These are phyloP conservation scores for Blastobotrys mokoenaii DNA, from an alignment of 805 yeast species.

Conservation along the genomic window DNA sequence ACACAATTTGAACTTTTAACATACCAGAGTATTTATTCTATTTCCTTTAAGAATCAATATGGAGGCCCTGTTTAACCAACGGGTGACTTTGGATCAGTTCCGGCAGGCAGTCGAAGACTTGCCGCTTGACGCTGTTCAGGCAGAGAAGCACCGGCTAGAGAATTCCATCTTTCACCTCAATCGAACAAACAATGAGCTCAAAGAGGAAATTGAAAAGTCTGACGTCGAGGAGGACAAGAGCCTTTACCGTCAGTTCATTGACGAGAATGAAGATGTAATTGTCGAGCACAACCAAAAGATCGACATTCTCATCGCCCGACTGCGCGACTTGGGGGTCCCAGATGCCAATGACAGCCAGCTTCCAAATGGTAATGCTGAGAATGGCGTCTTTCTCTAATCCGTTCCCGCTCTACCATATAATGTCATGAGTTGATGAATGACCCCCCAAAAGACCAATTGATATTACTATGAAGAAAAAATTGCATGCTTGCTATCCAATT, in stretches of 20 bases:
- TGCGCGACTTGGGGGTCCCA: not conserved
- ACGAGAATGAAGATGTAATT: slow-evolving; percentile 4
- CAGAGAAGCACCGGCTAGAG: slow-evolving; percentile 20
- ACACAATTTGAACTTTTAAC: too few relatives aligned
- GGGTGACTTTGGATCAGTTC: slow-evolving; percentile 1
- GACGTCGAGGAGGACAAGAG: slow-evolving; percentile 9
- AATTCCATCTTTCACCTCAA: slow-evolving; percentile 23
- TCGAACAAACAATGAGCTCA: slow-evolving; percentile 23
- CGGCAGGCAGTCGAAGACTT: not conserved
- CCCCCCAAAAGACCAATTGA: too few relatives aligned
- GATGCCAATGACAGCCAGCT: not conserved
- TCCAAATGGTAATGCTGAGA: not conserved
- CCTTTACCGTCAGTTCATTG: slow-evolving; percentile 2
- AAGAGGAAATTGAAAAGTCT: slow-evolving; percentile 14
- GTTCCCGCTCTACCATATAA: too few relatives aligned
- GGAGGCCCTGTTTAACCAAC: not conserved
- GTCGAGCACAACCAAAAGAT: not conserved
- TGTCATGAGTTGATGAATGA: too few relatives aligned
- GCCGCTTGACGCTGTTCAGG: not conserved
- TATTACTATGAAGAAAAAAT: too few relatives aligned
- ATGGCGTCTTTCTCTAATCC: not conserved
- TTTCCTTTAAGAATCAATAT: too few relatives aligned
- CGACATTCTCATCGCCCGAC: not conserved
- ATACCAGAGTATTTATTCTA: too few relatives aligned
- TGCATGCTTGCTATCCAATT: too few relatives aligned